A percentile compares a stretch with the other conserved stretches of the same genome.
Evolutionary conservation across 768 basidiomycete species (phyloP).

Genomic region (Amanita rimosa): DNA sequence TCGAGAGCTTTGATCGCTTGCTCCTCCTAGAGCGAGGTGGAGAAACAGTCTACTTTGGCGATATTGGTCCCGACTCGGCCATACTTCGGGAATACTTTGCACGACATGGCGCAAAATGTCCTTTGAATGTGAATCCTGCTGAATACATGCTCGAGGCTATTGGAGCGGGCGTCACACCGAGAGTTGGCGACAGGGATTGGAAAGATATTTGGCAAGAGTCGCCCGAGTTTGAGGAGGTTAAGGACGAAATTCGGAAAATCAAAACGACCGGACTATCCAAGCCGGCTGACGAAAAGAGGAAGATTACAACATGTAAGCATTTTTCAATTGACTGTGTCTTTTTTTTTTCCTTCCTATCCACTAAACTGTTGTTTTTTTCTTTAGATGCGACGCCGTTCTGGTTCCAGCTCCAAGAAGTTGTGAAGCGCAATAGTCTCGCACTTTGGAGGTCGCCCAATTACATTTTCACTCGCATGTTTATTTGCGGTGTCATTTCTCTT

Average conservation of each 20-base stretch:
- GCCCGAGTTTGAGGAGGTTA: slow-evolving; percentile 36
- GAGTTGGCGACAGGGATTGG: slow-evolving; percentile 77
- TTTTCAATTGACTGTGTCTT: not conserved
- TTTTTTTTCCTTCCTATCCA: slow-evolving; percentile 2
- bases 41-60: slow-evolving; percentile 90
- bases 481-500: slow-evolving; percentile 59
- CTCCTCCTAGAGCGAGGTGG: slow-evolving; percentile 68
- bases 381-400: slow-evolving; percentile 65
- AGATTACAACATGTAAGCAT: slow-evolving; percentile 36
- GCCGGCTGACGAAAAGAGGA: slow-evolving; percentile 26
- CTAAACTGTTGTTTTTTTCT: not conserved
- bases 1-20: slow-evolving; percentile 75
- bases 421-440: slow-evolving; percentile 52
- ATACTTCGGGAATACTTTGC: slow-evolving; percentile 70
- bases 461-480: slow-evolving; percentile 72
- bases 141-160: slow-evolving; percentile 82
- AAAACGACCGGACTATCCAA: slow-evolving; percentile 34
- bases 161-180: slow-evolving; percentile 67
- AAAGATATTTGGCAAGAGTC: slow-evolving; percentile 79
- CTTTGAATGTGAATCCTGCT: slow-evolving; percentile 66
- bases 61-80: slow-evolving; percentile 65
- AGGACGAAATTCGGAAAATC: slow-evolving; percentile 32
- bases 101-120: slow-evolving; percentile 62
- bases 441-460: slow-evolving; percentile 83
- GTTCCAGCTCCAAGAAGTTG: slow-evolving; percentile 63